These are phyloP conservation scores for Aspergillus sp. DNA, from an alignment of 2,329 filamentous ascomycete species.

Conservation along the genomic window DNA sequence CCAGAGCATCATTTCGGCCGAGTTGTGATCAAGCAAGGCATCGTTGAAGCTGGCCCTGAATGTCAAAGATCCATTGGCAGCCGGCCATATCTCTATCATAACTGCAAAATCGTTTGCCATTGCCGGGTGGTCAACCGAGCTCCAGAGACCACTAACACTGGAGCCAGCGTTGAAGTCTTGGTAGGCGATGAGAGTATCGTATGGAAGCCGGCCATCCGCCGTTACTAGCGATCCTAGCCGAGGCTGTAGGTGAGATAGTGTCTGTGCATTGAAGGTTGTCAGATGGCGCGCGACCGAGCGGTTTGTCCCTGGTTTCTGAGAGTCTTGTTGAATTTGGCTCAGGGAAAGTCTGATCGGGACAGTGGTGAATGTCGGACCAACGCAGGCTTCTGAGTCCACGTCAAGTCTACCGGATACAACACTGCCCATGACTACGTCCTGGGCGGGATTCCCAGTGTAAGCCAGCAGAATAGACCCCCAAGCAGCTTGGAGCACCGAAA, in stretches of 20 bases:
- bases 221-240: conserved; percentile 26
- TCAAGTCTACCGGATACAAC: conserved; percentile 35
- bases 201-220: conserved; percentile 31
- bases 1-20: conserved; percentile 29
- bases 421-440: conserved; percentile 39
- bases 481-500: conserved; percentile 39
- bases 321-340: conserved; percentile 16
- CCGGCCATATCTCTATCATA: conserved; percentile 36
- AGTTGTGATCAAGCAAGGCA: conserved; percentile 23
- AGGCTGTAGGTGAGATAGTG: conserved; percentile 27
- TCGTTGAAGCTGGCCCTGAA: conserved; percentile 33
- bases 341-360: conserved; percentile 35
- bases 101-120: conserved; percentile 37
- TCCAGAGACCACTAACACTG: conserved; percentile 20
- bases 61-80: conserved; percentile 23
- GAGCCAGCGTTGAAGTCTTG: conserved; percentile 33
- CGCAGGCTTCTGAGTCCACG: conserved; percentile 25
- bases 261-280: conserved; percentile 24
- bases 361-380: conserved; percentile 40
- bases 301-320: conserved; percentile 21
- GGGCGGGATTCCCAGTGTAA: conserved; percentile 36
- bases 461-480: conserved; percentile 37
- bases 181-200: conserved; percentile 39
- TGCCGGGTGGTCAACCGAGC: conserved; percentile 22
- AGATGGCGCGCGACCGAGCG: conserved; percentile 27